Conservation (phyloP, 768 basidiomycete species). For the Hericium alpestre region DNA sequence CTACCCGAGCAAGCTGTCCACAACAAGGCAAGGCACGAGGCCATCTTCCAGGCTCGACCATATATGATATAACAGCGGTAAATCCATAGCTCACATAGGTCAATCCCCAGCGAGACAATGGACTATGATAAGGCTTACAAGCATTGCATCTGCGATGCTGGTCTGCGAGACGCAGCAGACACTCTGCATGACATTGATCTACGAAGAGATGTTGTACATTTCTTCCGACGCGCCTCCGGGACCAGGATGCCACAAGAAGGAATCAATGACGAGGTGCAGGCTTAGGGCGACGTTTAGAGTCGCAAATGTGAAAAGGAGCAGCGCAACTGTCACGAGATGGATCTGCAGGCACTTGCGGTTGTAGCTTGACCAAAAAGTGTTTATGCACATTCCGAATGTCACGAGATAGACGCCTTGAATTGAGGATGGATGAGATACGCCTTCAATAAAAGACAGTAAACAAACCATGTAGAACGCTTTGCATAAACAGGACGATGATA, state of each 20-base stretch:
- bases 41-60: slow-evolving; percentile 10
- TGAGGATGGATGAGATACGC: no score
- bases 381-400: no score
- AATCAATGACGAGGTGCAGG: slow-evolving; percentile 31
- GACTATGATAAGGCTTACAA: slow-evolving; percentile 18
- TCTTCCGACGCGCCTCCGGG: slow-evolving; percentile 20
- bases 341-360: no score
- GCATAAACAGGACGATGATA: no score
- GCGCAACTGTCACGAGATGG: slow-evolving; percentile 23
- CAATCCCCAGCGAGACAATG: no score
- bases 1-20: slow-evolving; percentile 13
- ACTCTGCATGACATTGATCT: slow-evolving; percentile 34
- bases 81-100: not conserved
- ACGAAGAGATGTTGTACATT: slow-evolving; percentile 26
- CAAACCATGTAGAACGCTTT: no score
- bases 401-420: no score
- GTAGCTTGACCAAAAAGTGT: no score
- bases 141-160: slow-evolving; percentile 31
- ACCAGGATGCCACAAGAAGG: slow-evolving; percentile 26
- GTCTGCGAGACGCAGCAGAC: slow-evolving; percentile 31
- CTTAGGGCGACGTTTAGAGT: slow-evolving; percentile 30
- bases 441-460: no score
- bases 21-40: slow-evolving; percentile 13
- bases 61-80: slow-evolving; percentile 20
- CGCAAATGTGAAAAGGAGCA: slow-evolving; percentile 30